Evolutionary conservation across 2,329 filamentous ascomycete genomes (phyloP).

Genomic region (Curvularia spicifera): DNA sequence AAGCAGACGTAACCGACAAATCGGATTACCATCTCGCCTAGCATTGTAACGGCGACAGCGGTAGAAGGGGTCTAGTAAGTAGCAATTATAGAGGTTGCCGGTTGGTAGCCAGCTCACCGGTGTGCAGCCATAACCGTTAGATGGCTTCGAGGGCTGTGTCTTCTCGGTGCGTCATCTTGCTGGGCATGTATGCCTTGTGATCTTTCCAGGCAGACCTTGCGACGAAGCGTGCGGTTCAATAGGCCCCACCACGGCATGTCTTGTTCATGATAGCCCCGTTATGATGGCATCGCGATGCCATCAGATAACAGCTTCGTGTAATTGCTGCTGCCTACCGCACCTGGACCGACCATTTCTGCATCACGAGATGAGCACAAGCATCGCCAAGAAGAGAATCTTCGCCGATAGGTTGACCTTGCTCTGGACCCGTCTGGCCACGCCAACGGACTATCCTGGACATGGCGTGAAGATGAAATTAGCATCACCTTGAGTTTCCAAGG

Average conservation of each 20-base stretch:
- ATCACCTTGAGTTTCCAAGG: constrained; percentile 23
- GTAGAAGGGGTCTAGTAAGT: constrained; percentile 19
- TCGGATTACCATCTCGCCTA: constrained; percentile 17
- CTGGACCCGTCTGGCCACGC: constrained; percentile 18
- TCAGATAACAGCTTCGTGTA: constrained; percentile 25
- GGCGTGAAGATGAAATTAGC: constrained; percentile 18
- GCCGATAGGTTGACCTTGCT: constrained; percentile 22
- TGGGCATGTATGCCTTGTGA: constrained; percentile 27
- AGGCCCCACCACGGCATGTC: neutral
- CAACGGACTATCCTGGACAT: constrained; percentile 18
- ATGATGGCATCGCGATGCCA: constrained; percentile 17
- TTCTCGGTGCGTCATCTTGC: constrained; percentile 30
- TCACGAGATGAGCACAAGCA: constrained; percentile 33
- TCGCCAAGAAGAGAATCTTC: constrained; percentile 31
- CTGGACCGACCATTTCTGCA: constrained; percentile 39
- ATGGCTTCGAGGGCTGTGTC: constrained; percentile 31
- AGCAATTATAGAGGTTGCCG: constrained; percentile 14
- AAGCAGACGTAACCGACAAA: constrained; percentile 27
- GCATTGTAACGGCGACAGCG: constrained; percentile 16
- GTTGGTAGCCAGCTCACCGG: constrained; percentile 37
- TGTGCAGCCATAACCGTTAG: constrained; percentile 28
- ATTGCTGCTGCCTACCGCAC: constrained; percentile 20
- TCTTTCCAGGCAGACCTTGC: constrained; percentile 33
- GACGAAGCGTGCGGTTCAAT: constrained; percentile 15
- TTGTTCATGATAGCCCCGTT: neutral